Evolutionary conservation across 805 yeast species (phyloP).

Genomic region (Wickerhamiella cacticola): DNA sequence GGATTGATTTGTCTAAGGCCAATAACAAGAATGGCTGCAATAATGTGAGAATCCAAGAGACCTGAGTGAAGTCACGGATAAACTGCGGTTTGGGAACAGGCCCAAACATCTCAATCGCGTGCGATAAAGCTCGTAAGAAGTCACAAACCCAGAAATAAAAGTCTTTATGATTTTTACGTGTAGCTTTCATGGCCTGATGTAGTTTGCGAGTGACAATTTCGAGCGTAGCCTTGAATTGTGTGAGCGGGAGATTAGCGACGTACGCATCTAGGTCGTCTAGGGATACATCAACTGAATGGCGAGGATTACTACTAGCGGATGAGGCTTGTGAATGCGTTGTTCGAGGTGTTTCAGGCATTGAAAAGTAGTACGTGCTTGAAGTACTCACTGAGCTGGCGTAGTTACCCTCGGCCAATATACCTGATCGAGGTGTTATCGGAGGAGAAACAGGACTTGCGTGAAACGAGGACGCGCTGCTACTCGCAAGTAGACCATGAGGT

Average conservation of each 20-base stretch:
- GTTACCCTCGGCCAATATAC: not conserved
- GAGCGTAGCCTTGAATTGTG: slow-evolving; percentile 6
- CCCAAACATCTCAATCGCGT: slow-evolving; percentile 1
- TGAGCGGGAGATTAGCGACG: not conserved
- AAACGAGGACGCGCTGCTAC: not conserved
- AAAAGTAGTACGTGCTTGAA: not conserved
- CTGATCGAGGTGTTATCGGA: not conserved
- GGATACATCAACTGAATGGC: not conserved
- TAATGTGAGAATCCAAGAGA: slow-evolving; percentile 5
- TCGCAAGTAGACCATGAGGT: not conserved
- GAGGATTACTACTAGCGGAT: not conserved
- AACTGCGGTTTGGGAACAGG: slow-evolving; percentile 9
- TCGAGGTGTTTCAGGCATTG: not conserved
- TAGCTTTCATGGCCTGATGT: slow-evolving; percentile 4
- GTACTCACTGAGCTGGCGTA: not conserved
- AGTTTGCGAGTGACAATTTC: slow-evolving; percentile 7
- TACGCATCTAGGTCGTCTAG: not conserved
- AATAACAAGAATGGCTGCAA: slow-evolving; percentile 2
- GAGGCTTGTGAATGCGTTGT: not conserved
- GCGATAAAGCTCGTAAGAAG: not conserved
- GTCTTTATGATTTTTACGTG: slow-evolving; percentile 1
- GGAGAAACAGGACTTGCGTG: not conserved
- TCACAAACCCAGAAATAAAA: slow-evolving; percentile 9
- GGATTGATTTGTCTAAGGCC: not conserved
- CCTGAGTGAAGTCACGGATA: not conserved